A percentile compares a stretch with the other conserved stretches of the same genome.
Evolutionary conservation across 1,284 basidiomycete species (phyloP).

Genomic region (Naganishia sp.): DNA sequence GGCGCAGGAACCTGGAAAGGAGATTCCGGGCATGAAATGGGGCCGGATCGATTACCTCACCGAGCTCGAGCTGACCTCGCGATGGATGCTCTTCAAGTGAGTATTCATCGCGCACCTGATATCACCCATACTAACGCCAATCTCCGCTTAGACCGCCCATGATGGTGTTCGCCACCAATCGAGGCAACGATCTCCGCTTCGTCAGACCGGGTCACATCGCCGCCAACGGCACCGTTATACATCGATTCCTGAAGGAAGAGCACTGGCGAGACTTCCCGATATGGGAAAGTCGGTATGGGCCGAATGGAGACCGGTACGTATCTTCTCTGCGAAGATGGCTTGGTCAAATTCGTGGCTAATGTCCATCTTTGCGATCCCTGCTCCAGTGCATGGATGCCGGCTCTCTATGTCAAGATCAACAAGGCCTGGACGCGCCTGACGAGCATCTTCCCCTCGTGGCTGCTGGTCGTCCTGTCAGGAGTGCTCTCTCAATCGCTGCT

Average conservation of each 20-base stretch:
- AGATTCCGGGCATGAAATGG: slow-evolving; percentile 35
- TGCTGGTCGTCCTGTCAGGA: slow-evolving; percentile 39
- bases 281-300: slow-evolving; percentile 40
- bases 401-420: slow-evolving; percentile 35
- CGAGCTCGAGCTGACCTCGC: slow-evolving; percentile 41
- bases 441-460: slow-evolving; percentile 41
- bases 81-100: slow-evolving; percentile 47
- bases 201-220: slow-evolving; percentile 36
- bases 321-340: neutral
- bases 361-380: neutral
- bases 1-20: slow-evolving; percentile 9
- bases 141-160: slow-evolving; percentile 41
- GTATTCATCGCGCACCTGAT: slow-evolving; percentile 12
- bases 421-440: slow-evolving; percentile 34
- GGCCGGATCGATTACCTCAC: slow-evolving; percentile 46
- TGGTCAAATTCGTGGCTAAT: neutral
- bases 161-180: slow-evolving; percentile 43
- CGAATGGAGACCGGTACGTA: slow-evolving; percentile 42
- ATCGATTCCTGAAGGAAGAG: slow-evolving; percentile 37
- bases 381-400: slow-evolving; percentile 38
- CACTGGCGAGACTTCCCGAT: slow-evolving; percentile 39
- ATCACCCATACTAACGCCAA: neutral
- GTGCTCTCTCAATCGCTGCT: slow-evolving; percentile 38
- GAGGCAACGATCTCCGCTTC: slow-evolving; percentile 43
- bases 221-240: slow-evolving; percentile 38